A percentile compares a stretch with the other conserved stretches of the same genome.
Evolutionary conservation across 1,284 basidiomycete species (phyloP).

Genomic region (Puccinia novopanici): DNA sequence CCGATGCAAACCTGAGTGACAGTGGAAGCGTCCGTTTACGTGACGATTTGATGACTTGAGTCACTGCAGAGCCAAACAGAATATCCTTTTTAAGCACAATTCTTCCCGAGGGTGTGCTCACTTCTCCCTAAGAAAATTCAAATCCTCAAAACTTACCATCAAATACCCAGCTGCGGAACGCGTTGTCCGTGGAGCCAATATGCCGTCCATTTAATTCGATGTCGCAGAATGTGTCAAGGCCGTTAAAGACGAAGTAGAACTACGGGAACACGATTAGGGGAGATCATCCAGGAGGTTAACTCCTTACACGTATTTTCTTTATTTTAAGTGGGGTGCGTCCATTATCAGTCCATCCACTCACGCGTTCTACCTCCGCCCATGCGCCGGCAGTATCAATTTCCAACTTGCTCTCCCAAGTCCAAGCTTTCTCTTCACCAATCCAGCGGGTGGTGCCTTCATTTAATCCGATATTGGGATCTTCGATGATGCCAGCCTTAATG

Average conservation of each 20-base stretch:
- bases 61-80: conserved; percentile 7
- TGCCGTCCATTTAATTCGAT: background rate
- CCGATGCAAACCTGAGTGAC: conserved; percentile 29
- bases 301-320: too few species aligned
- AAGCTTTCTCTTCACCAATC: conserved; percentile 48
- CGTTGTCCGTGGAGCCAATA: conserved; percentile 35
- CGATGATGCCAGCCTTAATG: conserved; percentile 54
- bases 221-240: conserved; percentile 49
- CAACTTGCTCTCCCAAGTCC: conserved; percentile 41
- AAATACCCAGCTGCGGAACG: conserved; percentile 47
- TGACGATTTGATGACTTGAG: conserved; percentile 4
- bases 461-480: conserved; percentile 53
- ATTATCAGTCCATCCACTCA: background rate
- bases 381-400: background rate
- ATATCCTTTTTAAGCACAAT: background rate
- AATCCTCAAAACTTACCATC: conserved; percentile 32
- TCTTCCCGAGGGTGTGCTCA: too few species aligned
- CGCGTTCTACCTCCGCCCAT: conserved; percentile 31
- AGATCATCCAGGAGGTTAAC: background rate
- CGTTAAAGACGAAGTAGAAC: conserved; percentile 44
- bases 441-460: conserved; percentile 50
- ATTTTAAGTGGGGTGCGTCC: background rate
- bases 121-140: too few species aligned
- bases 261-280: background rate
- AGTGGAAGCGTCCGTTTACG: conserved; percentile 1